Evolutionary conservation across 805 yeast genomes (phyloP).

Genomic region (Jamesozyma hellenica): DNA sequence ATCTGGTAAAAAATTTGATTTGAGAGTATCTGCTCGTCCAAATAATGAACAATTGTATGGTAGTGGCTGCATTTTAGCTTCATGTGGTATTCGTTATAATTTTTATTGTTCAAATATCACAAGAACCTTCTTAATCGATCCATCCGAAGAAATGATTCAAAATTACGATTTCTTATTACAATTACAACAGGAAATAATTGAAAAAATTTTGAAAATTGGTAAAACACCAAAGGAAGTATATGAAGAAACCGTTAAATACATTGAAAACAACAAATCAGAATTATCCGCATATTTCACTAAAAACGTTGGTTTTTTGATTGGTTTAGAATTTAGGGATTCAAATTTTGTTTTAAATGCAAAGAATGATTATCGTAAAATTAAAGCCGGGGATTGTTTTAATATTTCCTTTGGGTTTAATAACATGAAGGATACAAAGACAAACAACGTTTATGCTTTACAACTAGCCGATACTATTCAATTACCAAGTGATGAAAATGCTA

Average conservation of each 20-base stretch:
- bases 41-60: conserved; percentile 53
- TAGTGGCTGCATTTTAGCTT: conserved; percentile 70
- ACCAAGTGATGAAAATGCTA: conserved; percentile 36
- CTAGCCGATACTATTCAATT: conserved; percentile 75
- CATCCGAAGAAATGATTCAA: conserved; percentile 64
- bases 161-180: conserved; percentile 69
- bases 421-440: conserved; percentile 41
- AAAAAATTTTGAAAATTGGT: conserved; percentile 54
- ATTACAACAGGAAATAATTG: conserved; percentile 57
- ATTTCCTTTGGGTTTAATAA: conserved; percentile 69
- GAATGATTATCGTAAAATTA: conserved; percentile 49
- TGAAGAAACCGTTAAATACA: conserved; percentile 47
- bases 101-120: conserved; percentile 82
- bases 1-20: conserved; percentile 77
- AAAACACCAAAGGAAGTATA: conserved; percentile 57
- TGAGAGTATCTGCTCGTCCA: conserved; percentile 75
- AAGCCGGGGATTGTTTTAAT: conserved; percentile 65
- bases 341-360: conserved; percentile 62
- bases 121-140: conserved; percentile 84
- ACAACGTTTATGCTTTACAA: conserved; percentile 57
- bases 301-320: conserved; percentile 80
- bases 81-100: conserved; percentile 79
- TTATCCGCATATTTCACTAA: conserved; percentile 57
- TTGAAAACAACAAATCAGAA: conserved; percentile 55
- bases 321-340: conserved; percentile 81